Percentiles rank a stretch among this genome's conserved stretches.
phyloP scores from a whole-genome alignment of 805 yeast genomes.

The Candida sphagnicola region DNA sequence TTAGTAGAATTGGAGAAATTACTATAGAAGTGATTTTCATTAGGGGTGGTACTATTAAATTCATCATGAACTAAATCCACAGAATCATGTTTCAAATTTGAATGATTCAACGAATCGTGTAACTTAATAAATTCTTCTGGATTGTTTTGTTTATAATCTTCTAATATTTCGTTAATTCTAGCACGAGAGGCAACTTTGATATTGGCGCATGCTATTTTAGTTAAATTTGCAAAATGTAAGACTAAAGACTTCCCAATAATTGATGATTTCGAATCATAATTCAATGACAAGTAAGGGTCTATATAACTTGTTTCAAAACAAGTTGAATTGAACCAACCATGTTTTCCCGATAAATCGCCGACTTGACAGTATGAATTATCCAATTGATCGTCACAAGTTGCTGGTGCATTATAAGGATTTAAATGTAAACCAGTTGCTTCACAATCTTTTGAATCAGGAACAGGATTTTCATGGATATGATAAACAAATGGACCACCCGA shows the following conservation, averaged over 20 bases:
- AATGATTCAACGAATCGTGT: conserved; percentile 6
- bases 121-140: conserved; percentile 1
- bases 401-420: conserved; percentile 59
- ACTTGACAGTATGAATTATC: conserved; percentile 60
- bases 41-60: background rate
- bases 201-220: conserved; percentile 61
- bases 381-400: conserved; percentile 46
- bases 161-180: conserved; percentile 13
- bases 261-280: conserved; percentile 51
- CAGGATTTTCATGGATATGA: conserved; percentile 60
- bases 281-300: conserved; percentile 64
- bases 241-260: conserved; percentile 56
- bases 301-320: conserved; percentile 60
- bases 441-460: conserved; percentile 48
- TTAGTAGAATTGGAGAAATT: conserved; percentile 5
- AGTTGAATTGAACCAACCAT: conserved; percentile 67
- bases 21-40: conserved; percentile 4
- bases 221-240: conserved; percentile 52
- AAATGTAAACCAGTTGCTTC: conserved; percentile 54
- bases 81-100: conserved; percentile 8
- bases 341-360: conserved; percentile 77
- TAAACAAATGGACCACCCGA: conserved; percentile 66
- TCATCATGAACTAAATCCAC: conserved; percentile 3
- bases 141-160: conserved; percentile 12
- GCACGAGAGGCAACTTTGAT: conserved; percentile 32